Percentiles rank a stretch among this genome's conserved stretches.
Evolutionary conservation across 2,329 filamentous ascomycete species (phyloP).

Genomic region (Shiraia sp.): DNA sequence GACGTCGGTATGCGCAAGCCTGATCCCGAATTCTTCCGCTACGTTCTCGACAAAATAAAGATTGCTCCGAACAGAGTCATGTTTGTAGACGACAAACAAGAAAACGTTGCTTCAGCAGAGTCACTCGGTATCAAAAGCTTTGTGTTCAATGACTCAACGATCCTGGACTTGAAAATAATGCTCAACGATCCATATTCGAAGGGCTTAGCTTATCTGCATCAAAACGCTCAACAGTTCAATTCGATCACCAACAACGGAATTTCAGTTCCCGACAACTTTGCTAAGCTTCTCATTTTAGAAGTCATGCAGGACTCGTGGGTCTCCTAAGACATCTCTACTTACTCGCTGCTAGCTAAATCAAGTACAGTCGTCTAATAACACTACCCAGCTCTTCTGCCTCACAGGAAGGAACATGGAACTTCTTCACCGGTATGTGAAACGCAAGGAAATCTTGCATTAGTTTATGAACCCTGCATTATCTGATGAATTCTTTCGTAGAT

Average conservation of each 20-base stretch:
- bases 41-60: slow-evolving; percentile 28
- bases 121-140: slow-evolving; percentile 29
- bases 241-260: slow-evolving; percentile 17
- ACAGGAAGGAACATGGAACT: slow-evolving; percentile 25
- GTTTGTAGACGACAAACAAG: slow-evolving; percentile 30
- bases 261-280: slow-evolving; percentile 26
- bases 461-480: slow-evolving; percentile 1
- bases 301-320: slow-evolving; percentile 16
- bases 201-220: slow-evolving; percentile 16
- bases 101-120: slow-evolving; percentile 28
- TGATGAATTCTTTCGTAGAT: slow-evolving; percentile 2
- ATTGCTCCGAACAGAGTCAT: slow-evolving; percentile 10
- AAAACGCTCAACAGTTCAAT: slow-evolving; percentile 12
- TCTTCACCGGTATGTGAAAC: slow-evolving; percentile 19
- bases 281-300: slow-evolving; percentile 27
- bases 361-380: slow-evolving; percentile 8
- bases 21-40: slow-evolving; percentile 33
- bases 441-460: background rate
- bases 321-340: background rate
- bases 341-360: background rate
- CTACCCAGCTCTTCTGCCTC: slow-evolving; percentile 1
- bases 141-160: slow-evolving; percentile 14
- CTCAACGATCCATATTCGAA: slow-evolving; percentile 15
- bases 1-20: slow-evolving; percentile 40
- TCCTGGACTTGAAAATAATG: slow-evolving; percentile 8